Percentiles rank a stretch among this genome's conserved stretches.
Evolutionary conservation across 768 basidiomycete species (phyloP).

Genomic region (Suillus brevipes): DNA sequence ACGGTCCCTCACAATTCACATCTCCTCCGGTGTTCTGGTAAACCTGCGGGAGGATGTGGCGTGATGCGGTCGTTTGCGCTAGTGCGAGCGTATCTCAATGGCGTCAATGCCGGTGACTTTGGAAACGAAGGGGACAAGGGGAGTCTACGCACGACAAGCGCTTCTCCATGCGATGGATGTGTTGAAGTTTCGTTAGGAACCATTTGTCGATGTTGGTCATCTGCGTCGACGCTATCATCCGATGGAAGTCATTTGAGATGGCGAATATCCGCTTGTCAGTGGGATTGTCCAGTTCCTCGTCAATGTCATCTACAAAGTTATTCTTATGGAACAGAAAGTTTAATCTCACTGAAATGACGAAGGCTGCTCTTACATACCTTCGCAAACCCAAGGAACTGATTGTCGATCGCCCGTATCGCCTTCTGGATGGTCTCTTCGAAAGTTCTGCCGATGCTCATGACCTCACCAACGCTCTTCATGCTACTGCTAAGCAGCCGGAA

Average conservation of each 20-base stretch:
- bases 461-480: conserved; percentile 99
- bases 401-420: conserved; percentile 95
- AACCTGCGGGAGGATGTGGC: background rate
- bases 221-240: conserved; percentile 90
- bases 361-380: conserved; percentile 47
- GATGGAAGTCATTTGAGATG: conserved; percentile 89
- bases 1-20: background rate
- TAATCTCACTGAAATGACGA: background rate
- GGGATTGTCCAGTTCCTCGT: conserved; percentile 90
- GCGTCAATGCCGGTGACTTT: no score
- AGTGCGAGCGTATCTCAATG: background rate
- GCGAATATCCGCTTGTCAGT: conserved; percentile 98
- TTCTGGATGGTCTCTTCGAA: conserved; percentile 99
- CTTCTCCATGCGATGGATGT: conserved; percentile 82
- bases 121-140: conserved; percentile 26
- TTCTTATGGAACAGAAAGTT: conserved; percentile 50
- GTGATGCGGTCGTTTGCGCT: no score
- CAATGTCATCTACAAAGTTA: conserved; percentile 85
- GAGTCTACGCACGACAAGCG: conserved; percentile 60
- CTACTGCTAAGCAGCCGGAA: conserved; percentile 90
- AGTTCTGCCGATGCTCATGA: conserved; percentile 98
- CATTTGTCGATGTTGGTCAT: conserved; percentile 99
- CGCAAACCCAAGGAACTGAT: conserved; percentile 90
- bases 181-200: conserved; percentile 89
- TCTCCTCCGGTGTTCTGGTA: background rate